Evolutionary conservation across 2,329 filamentous ascomycete species (phyloP).

Genomic region (Colletotrichum echinochloae): DNA sequence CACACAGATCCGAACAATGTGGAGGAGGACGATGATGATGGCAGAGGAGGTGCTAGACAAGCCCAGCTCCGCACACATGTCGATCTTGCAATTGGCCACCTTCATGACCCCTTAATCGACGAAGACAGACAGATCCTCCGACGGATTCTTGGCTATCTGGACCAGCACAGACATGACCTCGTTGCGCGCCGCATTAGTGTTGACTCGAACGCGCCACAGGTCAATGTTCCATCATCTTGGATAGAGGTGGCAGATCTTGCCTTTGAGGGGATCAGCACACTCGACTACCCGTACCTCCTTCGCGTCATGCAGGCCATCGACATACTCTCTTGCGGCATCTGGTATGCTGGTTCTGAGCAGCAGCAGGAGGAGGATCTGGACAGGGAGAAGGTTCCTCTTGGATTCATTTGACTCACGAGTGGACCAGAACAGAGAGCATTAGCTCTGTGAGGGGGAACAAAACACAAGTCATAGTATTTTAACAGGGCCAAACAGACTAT

Average conservation of each 20-base stretch:
- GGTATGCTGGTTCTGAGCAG: background rate
- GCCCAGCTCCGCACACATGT: background rate
- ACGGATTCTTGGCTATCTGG: background rate
- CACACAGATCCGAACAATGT: background rate
- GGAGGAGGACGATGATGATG: background rate
- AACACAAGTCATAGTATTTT: background rate
- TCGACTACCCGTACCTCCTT: constrained; percentile 1
- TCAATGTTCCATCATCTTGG: background rate
- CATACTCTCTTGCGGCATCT: background rate
- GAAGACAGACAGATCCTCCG: background rate
- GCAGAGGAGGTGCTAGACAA: background rate
- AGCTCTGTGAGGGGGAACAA: background rate
- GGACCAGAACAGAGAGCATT: too few species aligned
- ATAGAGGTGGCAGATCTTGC: background rate
- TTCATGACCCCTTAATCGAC: background rate
- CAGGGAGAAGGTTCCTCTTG: background rate
- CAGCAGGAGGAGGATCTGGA: background rate
- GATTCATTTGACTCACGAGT: background rate
- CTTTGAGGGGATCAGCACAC: background rate
- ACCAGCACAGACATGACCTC: background rate
- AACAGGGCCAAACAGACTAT: background rate
- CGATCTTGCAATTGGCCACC: background rate
- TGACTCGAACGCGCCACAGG: background rate
- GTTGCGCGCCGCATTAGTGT: constrained; percentile 3
- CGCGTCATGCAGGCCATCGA: background rate